A percentile compares a stretch with the other conserved stretches of the same genome.
phyloP scores from a whole-genome alignment of 306 rosid genomes.

The Oxytropis ochrocephala region DNA sequence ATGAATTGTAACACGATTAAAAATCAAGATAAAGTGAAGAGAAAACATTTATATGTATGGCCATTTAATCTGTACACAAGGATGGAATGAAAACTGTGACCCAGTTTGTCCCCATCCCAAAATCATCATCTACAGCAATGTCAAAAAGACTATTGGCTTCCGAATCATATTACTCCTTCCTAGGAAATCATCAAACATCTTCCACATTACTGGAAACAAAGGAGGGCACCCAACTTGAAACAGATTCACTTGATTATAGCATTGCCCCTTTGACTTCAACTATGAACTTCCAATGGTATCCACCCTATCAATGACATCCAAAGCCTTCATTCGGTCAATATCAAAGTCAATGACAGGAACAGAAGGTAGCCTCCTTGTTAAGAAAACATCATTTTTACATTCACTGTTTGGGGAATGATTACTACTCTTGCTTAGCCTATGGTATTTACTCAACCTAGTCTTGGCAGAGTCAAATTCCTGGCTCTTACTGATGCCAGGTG shows the following conservation, averaged over 20 bases:
- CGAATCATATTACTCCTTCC: slow-evolving; percentile 20
- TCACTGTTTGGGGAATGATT: slow-evolving; percentile 78
- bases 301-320: slow-evolving; percentile 82
- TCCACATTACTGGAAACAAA: slow-evolving; percentile 20
- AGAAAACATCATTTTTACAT: slow-evolving; percentile 45
- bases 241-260: neutral
- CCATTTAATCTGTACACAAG: slow-evolving; percentile 43
- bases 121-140: slow-evolving; percentile 34
- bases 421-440: slow-evolving; percentile 86
- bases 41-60: slow-evolving; percentile 34
- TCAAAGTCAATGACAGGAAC: slow-evolving; percentile 78
- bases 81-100: slow-evolving; percentile 24
- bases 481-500: slow-evolving; percentile 95
- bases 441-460: slow-evolving; percentile 64
- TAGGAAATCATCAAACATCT: slow-evolving; percentile 19
- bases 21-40: slow-evolving; percentile 13
- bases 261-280: slow-evolving; percentile 7
- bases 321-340: slow-evolving; percentile 61
- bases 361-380: slow-evolving; percentile 56
- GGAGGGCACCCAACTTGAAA: slow-evolving; percentile 20
- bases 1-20: slow-evolving; percentile 1
- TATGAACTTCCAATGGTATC: slow-evolving; percentile 60
- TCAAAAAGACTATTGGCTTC: slow-evolving; percentile 16
- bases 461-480: slow-evolving; percentile 76
- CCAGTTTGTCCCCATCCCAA: slow-evolving; percentile 16